These are phyloP conservation scores for Astrothelium subdiscretum DNA, from an alignment of 495 filamentous ascomycete species.

Conservation along the genomic window DNA sequence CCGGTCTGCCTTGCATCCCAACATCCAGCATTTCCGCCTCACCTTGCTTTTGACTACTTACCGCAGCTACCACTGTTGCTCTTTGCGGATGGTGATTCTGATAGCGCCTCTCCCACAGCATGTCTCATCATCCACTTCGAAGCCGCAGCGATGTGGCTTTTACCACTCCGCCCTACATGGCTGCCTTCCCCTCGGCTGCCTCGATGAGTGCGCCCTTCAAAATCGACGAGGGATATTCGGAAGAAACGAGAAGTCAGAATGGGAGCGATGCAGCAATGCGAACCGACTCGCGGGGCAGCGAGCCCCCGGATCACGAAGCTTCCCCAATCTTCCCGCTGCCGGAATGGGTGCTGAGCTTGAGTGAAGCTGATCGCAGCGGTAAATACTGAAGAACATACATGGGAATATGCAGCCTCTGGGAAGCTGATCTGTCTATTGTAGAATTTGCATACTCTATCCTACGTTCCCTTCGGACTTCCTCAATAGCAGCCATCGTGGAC, in stretches of 20 bases:
- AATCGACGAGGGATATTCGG: conserved; percentile 56
- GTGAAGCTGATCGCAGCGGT: conserved; percentile 46
- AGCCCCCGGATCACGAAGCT: conserved; percentile 17
- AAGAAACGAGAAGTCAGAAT: conserved; percentile 47
- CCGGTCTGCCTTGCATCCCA: too few species aligned
- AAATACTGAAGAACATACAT: conserved; percentile 1
- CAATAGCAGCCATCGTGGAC: conserved; percentile 66
- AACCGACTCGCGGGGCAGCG: conserved; percentile 26
- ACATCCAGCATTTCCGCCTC: background rate
- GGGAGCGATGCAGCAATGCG: conserved; percentile 33
- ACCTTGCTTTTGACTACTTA: background rate
- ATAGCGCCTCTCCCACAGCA: background rate
- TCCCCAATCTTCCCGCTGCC: conserved; percentile 26
- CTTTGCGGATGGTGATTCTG: background rate
- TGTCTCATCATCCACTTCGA: background rate
- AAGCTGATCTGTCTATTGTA: conserved; percentile 5
- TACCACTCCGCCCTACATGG: background rate
- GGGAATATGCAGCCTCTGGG: background rate
- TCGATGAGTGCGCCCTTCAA: conserved; percentile 29
- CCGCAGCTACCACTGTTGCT: background rate
- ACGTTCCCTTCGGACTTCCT: conserved; percentile 60
- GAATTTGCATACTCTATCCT: conserved; percentile 56
- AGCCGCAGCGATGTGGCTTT: background rate
- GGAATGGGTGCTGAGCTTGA: conserved; percentile 41
- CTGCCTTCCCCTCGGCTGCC: background rate